Conservation (phyloP, 805 yeast genomes). For the Candida quercuum region DNA sequence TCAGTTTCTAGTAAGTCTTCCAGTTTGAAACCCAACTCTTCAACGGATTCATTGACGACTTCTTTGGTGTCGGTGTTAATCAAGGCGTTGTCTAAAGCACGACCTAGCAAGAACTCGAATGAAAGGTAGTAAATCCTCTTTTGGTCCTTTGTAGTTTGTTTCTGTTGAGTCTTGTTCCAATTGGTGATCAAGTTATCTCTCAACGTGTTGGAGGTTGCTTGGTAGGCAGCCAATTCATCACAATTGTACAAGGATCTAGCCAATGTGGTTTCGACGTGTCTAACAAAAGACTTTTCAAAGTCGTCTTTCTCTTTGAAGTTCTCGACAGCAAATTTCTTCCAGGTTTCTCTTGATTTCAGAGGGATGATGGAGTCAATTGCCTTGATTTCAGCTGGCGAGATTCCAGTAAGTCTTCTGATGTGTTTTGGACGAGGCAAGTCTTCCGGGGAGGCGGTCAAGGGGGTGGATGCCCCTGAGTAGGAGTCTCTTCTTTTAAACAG, state of each 20-base stretch:
- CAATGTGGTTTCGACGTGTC: constrained; percentile 84
- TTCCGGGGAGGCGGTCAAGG: constrained; percentile 9
- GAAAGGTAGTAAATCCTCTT: constrained; percentile 85
- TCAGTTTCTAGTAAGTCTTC: constrained; percentile 84
- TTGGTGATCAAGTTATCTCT: constrained; percentile 76
- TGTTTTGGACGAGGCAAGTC: constrained; percentile 36
- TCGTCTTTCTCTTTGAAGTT: constrained; percentile 42
- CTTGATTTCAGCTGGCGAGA: constrained; percentile 84
- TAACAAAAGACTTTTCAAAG: constrained; percentile 65
- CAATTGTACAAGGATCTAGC: constrained; percentile 93
- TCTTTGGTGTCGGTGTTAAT: constrained; percentile 71
- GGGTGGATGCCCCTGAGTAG: constrained; percentile 9
- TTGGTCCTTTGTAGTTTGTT: constrained; percentile 75
- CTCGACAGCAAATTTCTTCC: constrained; percentile 65
- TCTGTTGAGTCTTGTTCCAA: constrained; percentile 93
- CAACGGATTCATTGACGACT: constrained; percentile 47
- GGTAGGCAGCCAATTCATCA: constrained; percentile 89
- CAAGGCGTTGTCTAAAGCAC: constrained; percentile 91
- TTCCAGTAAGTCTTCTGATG: constrained; percentile 81
- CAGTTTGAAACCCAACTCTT: constrained; percentile 77
- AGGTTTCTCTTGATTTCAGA: constrained; percentile 63
- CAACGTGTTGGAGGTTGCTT: constrained; percentile 75
- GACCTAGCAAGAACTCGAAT: constrained; percentile 87
- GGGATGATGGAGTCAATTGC: constrained; percentile 82
- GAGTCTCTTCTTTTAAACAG: constrained; percentile 8